phyloP scores from a whole-genome alignment of 306 rosid species.

The Oxytropis ochrocephala region DNA sequence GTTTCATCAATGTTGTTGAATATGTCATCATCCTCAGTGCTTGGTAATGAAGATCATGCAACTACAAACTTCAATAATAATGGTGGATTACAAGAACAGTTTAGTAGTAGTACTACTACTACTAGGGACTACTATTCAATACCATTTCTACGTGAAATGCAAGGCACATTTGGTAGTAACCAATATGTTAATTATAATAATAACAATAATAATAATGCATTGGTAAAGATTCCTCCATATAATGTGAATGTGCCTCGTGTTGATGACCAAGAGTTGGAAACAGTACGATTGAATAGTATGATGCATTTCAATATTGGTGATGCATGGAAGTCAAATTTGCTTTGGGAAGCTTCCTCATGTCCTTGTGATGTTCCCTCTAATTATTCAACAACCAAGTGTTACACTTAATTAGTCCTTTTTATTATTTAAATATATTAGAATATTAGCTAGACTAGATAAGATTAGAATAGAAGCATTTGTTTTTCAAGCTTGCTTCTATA shows the following conservation, averaged over 20 bases:
- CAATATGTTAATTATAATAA: not conserved
- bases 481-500: slow-evolving; percentile 27
- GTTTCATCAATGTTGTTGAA: slow-evolving; percentile 59
- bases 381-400: slow-evolving; percentile 51
- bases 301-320: slow-evolving; percentile 43
- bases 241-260: slow-evolving; percentile 25
- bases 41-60: slow-evolving; percentile 29
- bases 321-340: slow-evolving; percentile 68
- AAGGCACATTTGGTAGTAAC: slow-evolving; percentile 12
- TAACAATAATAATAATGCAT: slow-evolving; percentile 8
- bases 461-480: slow-evolving; percentile 15
- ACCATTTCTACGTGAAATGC: slow-evolving; percentile 28
- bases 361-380: slow-evolving; percentile 59
- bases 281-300: slow-evolving; percentile 13
- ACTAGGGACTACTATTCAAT: slow-evolving; percentile 1
- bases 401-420: slow-evolving; percentile 28
- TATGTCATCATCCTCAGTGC: slow-evolving; percentile 73
- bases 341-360: slow-evolving; percentile 68
- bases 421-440: not conserved
- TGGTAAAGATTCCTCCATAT: slow-evolving; percentile 33
- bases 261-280: slow-evolving; percentile 34
- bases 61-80: slow-evolving; percentile 20
- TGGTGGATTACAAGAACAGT: slow-evolving; percentile 33
- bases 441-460: too few relatives aligned
- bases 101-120: not conserved